These are phyloP conservation scores for Monosporozyma unispora DNA, from an alignment of 805 yeast genomes.

Conservation along the genomic window DNA sequence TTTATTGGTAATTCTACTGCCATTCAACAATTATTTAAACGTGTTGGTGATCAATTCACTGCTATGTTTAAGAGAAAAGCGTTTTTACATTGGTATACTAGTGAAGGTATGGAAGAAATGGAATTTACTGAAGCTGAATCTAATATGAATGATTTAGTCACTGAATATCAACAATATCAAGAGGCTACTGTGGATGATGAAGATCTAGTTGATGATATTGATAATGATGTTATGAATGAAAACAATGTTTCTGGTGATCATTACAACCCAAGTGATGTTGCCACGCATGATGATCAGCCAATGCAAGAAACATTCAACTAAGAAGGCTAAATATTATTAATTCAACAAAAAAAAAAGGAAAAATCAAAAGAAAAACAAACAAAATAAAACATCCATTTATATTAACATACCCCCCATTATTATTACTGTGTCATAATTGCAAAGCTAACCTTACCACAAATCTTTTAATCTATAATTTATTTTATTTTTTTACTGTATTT, in stretches of 20 bases:
- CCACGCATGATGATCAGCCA: slow-evolving; percentile 31
- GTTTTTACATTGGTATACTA: slow-evolving; percentile 91
- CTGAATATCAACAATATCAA: slow-evolving; percentile 89
- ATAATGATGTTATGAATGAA: background rate
- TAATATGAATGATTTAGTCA: slow-evolving; percentile 78
- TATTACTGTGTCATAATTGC: background rate
- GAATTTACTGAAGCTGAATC: slow-evolving; percentile 93
- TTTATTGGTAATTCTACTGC: slow-evolving; percentile 91
- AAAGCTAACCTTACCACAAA: background rate
- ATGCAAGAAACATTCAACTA: slow-evolving; percentile 19
- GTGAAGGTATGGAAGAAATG: slow-evolving; percentile 93
- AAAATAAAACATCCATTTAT: background rate
- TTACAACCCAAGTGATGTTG: slow-evolving; percentile 1
- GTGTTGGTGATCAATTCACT: slow-evolving; percentile 82
- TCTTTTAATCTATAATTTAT: too few relatives aligned
- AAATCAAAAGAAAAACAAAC: background rate
- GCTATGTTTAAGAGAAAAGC: slow-evolving; percentile 93
- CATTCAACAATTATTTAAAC: slow-evolving; percentile 80
- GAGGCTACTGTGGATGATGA: slow-evolving; percentile 71
- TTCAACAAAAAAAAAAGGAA: background rate
- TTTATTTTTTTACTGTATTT: too few relatives aligned
- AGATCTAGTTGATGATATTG: slow-evolving; percentile 41
- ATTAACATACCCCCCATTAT: background rate
- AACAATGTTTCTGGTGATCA: background rate
- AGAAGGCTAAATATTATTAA: background rate